phyloP scores from a whole-genome alignment of 208 protist species.

The Trypanosoma melophagium region DNA sequence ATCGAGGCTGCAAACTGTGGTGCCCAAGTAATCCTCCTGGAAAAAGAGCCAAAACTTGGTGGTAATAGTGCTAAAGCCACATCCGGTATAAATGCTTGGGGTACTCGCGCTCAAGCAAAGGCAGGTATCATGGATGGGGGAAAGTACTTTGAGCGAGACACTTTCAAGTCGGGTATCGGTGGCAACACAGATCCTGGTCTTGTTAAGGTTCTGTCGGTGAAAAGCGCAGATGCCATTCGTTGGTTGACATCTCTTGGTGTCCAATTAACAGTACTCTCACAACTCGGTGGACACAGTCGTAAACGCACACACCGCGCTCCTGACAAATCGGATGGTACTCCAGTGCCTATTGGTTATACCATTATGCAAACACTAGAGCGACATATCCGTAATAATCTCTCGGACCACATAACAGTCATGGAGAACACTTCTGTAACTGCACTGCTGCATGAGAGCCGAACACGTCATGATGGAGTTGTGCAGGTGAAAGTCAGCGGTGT shows the following conservation, averaged over 20 bases:
- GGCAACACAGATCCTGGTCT: conserved; percentile 72
- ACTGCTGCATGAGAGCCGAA: conserved; percentile 52
- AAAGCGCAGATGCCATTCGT: conserved; percentile 68
- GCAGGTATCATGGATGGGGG: conserved; percentile 56
- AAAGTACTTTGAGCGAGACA: conserved; percentile 85
- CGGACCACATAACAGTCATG: conserved; percentile 65
- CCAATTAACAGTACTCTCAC: conserved; percentile 77
- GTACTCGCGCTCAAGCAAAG: conserved; percentile 85
- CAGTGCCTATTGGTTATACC: conserved; percentile 85
- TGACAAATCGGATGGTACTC: conserved; percentile 68
- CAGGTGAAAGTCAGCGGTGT: conserved; percentile 1
- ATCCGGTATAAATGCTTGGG: conserved; percentile 94
- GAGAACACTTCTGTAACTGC: conserved; percentile 42
- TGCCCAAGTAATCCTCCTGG: conserved; percentile 89
- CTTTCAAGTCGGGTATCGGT: conserved; percentile 59
- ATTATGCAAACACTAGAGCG: conserved; percentile 87
- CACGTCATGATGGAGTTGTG: conserved; percentile 13
- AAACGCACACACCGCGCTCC: conserved; percentile 87
- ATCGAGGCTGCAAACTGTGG: conserved; percentile 82
- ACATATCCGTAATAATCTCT: conserved; percentile 64
- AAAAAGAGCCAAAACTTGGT: conserved; percentile 88
- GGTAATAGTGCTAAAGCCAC: conserved; percentile 97
- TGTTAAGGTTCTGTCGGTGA: conserved; percentile 80
- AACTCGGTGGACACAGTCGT: conserved; percentile 89
- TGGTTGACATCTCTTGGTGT: conserved; percentile 83